These are phyloP conservation scores for Xylaria scruposa DNA, from an alignment of 495 filamentous ascomycete species.

Conservation along the genomic window DNA sequence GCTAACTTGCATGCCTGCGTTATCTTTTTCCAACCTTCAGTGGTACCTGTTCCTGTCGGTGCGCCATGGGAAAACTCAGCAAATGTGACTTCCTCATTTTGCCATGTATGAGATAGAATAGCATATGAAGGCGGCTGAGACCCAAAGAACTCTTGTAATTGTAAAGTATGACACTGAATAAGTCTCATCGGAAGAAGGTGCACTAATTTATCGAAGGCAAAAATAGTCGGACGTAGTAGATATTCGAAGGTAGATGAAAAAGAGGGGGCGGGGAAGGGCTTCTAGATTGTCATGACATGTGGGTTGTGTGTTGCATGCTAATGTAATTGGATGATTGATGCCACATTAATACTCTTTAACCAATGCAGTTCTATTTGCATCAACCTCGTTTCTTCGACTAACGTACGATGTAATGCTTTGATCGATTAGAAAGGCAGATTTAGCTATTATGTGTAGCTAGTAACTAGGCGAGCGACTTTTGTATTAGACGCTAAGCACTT, in stretches of 20 bases:
- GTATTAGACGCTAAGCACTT: neutral
- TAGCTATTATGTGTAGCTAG: neutral
- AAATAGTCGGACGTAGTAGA: neutral
- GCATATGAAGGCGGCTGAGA: neutral
- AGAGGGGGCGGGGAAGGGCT: no score
- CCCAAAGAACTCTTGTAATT: neutral
- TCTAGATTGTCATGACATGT: neutral
- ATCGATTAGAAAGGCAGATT: neutral
- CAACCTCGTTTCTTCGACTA: neutral
- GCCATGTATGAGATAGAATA: slow-evolving; percentile 13
- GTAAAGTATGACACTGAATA: neutral
- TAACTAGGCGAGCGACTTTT: neutral
- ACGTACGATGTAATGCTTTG: neutral
- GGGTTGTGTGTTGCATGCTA: neutral
- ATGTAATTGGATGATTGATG: neutral
- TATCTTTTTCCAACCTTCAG: slow-evolving; percentile 3
- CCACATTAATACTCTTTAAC: no score
- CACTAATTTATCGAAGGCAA: neutral
- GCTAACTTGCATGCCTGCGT: neutral
- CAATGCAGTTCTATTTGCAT: no score
- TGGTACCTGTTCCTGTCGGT: neutral
- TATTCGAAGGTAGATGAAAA: neutral
- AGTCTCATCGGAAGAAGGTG: neutral
- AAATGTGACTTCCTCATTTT: slow-evolving; percentile 3
- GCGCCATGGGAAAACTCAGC: neutral